Conservation (phyloP, 2,329 filamentous ascomycete species). For the Phialophora macrospora region DNA sequence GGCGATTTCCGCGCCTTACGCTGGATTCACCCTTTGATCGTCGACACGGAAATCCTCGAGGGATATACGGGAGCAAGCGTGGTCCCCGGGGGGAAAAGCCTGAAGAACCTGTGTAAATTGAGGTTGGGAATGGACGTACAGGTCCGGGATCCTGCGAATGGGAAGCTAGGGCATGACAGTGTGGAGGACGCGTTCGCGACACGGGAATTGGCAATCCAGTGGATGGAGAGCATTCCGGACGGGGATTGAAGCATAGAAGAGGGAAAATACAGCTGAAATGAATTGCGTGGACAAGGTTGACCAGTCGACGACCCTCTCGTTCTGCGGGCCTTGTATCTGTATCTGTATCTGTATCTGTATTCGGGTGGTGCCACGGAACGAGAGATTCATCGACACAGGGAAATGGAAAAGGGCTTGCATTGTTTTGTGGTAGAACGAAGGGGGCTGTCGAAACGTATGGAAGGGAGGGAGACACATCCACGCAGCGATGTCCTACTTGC, state of each 20-base stretch:
- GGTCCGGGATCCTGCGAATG: slow-evolving; percentile 20
- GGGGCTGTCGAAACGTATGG: too few relatives aligned
- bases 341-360: too few relatives aligned
- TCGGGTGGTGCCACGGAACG: too few relatives aligned
- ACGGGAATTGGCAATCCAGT: slow-evolving; percentile 49
- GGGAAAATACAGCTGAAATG: neutral
- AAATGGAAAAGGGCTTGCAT: too few relatives aligned
- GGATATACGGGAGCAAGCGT: slow-evolving; percentile 17
- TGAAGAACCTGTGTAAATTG: slow-evolving; percentile 37
- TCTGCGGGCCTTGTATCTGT: too few relatives aligned
- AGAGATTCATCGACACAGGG: too few relatives aligned
- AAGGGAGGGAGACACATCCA: too few relatives aligned
- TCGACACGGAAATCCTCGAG: slow-evolving; percentile 52
- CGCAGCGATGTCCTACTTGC: too few relatives aligned
- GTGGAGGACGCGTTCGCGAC: slow-evolving; percentile 54
- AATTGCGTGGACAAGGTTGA: too few relatives aligned
- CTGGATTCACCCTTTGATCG: slow-evolving; percentile 54
- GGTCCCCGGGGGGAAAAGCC: slow-evolving; percentile 29
- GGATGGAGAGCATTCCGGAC: slow-evolving; percentile 39
- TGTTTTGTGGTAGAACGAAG: too few relatives aligned
- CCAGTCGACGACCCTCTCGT: too few relatives aligned
- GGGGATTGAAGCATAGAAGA: neutral
- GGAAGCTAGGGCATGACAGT: slow-evolving; percentile 47
- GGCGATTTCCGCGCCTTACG: slow-evolving; percentile 53
- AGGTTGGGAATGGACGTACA: slow-evolving; percentile 40